Conservation (phyloP, 1,139 yeast species). For the Taphrina betulina region DNA sequence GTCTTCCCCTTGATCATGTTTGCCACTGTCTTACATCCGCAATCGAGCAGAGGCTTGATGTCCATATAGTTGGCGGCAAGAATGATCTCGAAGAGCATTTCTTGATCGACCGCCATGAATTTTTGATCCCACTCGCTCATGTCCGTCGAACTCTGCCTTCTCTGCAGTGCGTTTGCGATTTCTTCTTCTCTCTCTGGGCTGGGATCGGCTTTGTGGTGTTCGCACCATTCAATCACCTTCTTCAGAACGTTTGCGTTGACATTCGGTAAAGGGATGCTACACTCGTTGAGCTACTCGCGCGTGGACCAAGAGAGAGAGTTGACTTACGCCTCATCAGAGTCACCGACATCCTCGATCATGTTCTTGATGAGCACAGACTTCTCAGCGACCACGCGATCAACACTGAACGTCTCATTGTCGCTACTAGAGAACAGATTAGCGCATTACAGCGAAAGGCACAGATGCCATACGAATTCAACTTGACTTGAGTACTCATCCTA, state of each 20-base stretch:
- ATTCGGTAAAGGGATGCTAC: slow-evolving; percentile 67
- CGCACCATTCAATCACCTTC: slow-evolving; percentile 96
- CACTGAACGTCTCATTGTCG: slow-evolving; percentile 48
- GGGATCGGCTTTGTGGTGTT: slow-evolving; percentile 80
- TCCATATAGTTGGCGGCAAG: slow-evolving; percentile 90
- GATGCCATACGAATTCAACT: slow-evolving; percentile 21
- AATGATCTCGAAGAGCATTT: slow-evolving; percentile 95
- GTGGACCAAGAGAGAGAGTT: slow-evolving; percentile 44
- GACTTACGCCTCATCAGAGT: slow-evolving; percentile 43
- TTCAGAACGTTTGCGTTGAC: slow-evolving; percentile 65
- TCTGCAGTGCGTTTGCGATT: slow-evolving; percentile 46
- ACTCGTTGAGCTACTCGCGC: slow-evolving; percentile 58
- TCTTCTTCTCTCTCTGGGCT: slow-evolving; percentile 15
- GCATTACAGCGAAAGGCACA: too few species aligned
- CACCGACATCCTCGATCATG: slow-evolving; percentile 77
- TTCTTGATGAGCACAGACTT: slow-evolving; percentile 85
- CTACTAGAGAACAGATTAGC: too few species aligned
- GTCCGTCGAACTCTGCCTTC: slow-evolving; percentile 43
- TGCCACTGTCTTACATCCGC: slow-evolving; percentile 96
- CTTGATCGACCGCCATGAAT: slow-evolving; percentile 94
- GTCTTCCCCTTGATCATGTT: slow-evolving; percentile 96
- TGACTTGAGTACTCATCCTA: slow-evolving; percentile 18
- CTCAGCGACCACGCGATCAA: slow-evolving; percentile 76
- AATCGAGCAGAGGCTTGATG: slow-evolving; percentile 86
- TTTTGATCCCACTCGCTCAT: slow-evolving; percentile 95